Percentiles rank a stretch among this genome's conserved stretches.
These are phyloP conservation scores for Vanrija humicola DNA, from an alignment of 1,284 basidiomycete species.

Conservation along the genomic window DNA sequence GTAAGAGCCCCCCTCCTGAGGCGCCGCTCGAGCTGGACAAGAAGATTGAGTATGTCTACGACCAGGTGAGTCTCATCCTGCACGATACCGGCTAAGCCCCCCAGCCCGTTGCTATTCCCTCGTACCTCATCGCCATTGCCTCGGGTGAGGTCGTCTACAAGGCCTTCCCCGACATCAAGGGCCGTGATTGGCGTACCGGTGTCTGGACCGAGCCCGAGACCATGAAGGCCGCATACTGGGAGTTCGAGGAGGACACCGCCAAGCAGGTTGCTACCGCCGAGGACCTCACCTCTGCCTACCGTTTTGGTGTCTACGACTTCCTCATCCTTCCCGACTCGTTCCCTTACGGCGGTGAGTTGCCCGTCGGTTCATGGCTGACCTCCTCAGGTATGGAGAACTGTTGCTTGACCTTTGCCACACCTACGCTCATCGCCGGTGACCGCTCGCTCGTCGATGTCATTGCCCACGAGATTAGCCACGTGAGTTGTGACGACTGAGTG, in stretches of 20 bases:
- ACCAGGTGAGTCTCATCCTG: constrained; percentile 54
- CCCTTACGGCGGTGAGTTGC: constrained; percentile 81
- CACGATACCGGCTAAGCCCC: not conserved
- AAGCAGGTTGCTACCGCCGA: constrained; percentile 69
- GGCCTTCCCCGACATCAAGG: constrained; percentile 59
- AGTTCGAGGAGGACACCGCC: constrained; percentile 79
- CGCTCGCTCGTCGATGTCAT: constrained; percentile 81
- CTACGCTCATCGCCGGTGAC: constrained; percentile 77
- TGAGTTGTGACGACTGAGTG: constrained; percentile 18
- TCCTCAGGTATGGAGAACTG: constrained; percentile 50
- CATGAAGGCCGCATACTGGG: constrained; percentile 76
- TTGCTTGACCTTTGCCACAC: constrained; percentile 81
- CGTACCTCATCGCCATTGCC: constrained; percentile 83
- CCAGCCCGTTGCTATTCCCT: constrained; percentile 76
- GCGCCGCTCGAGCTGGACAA: constrained; percentile 67
- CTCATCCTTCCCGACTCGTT: constrained; percentile 91
- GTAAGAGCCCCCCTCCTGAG: constrained; percentile 67
- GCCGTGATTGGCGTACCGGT: constrained; percentile 71
- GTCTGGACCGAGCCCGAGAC: constrained; percentile 85
- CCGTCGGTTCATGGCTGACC: not conserved
- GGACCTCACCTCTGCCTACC: constrained; percentile 66
- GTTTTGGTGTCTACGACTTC: constrained; percentile 85
- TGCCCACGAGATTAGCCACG: constrained; percentile 56
- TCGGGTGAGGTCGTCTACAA: constrained; percentile 75
- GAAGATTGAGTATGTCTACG: constrained; percentile 48